Evolutionary conservation across 495 filamentous ascomycete genomes (phyloP), one percentile per base, ranked within the genome.

Genomic region (Aspergillus egyptiacus): DNA sequence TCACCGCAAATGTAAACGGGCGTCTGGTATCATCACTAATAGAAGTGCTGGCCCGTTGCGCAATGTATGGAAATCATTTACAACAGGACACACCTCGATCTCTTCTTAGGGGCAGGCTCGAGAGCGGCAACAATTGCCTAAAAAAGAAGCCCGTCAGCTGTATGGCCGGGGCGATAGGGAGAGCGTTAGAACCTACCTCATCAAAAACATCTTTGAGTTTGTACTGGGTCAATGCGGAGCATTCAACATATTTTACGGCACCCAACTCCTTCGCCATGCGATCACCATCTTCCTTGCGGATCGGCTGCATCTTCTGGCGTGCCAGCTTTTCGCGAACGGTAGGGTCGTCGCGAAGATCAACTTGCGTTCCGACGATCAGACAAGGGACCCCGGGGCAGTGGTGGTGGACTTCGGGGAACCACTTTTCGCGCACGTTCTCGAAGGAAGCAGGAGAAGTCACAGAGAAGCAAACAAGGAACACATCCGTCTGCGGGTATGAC

Each of bases 131-230:
- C 89, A 57, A 95, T 95, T 15, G 89, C 89, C 88, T 94, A 39
- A 14, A 27, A n/a, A 45, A 20, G 42, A 17, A 32, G 10, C 38
- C 14, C 19, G 40, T 25, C 27, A 51, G 24, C 22, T 23, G 14
- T 11, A 14, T 1, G 8, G 6, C 7, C 18, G 1, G 13, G 18
- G n/a, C 0, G 14, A 15, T 9, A 17, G 11, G 46, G 45, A 50
- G 48, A 51, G 43, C 14, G 44, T 13, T 2, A 20, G 18, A 7
- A 67, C 79, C 38, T 78, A 96, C 91, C 87, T 98, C 93, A 57
- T 98, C 93, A 68, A 98, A 98, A 22, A 98, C 93, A 65, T 98
- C 94, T 77, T 98, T 98, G 45, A 98, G 74, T 71, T 96, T 96
- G 70, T 91, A 95, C 74, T 98, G 93, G 30, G 93, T 98, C 68